Percentiles rank a stretch among this genome's conserved stretches.
Evolutionary conservation across 345 rosid species (phyloP).

Genomic region (Noccaea bulbosa): DNA sequence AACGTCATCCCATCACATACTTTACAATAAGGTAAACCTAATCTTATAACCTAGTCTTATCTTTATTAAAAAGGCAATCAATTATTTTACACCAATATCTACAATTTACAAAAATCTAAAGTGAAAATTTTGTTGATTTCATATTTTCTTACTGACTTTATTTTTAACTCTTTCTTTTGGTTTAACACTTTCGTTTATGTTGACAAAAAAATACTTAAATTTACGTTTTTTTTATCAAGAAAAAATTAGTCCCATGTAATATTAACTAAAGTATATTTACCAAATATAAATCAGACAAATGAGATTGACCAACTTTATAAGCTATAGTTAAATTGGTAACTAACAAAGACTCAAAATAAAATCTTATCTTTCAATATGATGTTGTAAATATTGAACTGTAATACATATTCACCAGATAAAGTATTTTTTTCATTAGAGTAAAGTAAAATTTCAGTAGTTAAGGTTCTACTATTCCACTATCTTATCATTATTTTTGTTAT

Average conservation of each 20-base stretch:
- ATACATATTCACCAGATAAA: background rate
- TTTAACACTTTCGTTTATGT: background rate
- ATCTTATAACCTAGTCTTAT: conserved; percentile 34
- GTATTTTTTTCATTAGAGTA: background rate
- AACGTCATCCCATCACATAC: conserved; percentile 39
- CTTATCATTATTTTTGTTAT: background rate
- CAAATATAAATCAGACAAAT: background rate
- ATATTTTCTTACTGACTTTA: background rate
- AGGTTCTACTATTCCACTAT: background rate
- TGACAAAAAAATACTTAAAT: no score
- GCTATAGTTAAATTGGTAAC: background rate
- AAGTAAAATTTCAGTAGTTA: background rate
- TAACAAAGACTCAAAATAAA: background rate
- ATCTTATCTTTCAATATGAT: background rate
- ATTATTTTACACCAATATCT: conserved; percentile 8
- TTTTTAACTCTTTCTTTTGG: background rate
- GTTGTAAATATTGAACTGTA: background rate
- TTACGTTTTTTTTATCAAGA: background rate
- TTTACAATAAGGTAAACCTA: conserved; percentile 28
- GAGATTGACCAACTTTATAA: background rate
- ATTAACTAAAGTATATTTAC: background rate
- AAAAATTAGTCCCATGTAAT: background rate
- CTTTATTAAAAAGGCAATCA: conserved; percentile 14
- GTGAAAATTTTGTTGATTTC: background rate
- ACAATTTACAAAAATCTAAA: background rate